phyloP scores from a whole-genome alignment of 129 eudicot genomes.

The Escallonia rubra region DNA sequence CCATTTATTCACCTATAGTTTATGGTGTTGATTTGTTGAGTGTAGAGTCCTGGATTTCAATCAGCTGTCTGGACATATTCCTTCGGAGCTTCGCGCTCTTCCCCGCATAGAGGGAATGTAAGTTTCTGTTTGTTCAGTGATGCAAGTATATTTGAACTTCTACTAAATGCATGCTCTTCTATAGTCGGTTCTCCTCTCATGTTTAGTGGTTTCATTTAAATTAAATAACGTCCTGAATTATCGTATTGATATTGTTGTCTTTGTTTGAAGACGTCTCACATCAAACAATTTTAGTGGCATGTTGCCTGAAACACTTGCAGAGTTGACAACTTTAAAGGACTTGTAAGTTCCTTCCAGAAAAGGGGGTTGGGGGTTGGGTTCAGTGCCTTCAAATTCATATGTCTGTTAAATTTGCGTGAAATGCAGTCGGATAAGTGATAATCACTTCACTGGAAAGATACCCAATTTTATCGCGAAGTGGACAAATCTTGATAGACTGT shows the following conservation, averaged over 20 bases:
- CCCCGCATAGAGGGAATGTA: conserved; percentile 45
- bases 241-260: too few species aligned
- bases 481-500: conserved; percentile 35
- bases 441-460: conserved; percentile 23
- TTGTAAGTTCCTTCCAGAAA: conserved; percentile 43
- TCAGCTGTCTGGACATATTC: conserved; percentile 52
- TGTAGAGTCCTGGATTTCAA: conserved; percentile 54
- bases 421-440: conserved; percentile 47
- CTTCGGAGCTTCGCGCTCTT: conserved; percentile 54
- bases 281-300: conserved; percentile 71
- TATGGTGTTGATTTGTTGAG: background rate
- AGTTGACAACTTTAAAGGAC: conserved; percentile 45
- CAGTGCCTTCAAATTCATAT: background rate
- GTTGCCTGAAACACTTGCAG: conserved; percentile 61
- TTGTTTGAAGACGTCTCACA: conserved; percentile 33
- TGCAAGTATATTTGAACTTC: background rate
- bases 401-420: background rate
- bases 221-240: too few species aligned
- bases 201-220: too few species aligned
- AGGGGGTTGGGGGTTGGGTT: background rate
- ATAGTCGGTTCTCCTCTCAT: too few species aligned
- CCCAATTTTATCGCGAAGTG: conserved; percentile 45
- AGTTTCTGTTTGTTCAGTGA: conserved; percentile 8
- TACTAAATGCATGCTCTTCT: too few species aligned
- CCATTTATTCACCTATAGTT: background rate